Evolutionary conservation across 768 basidiomycete species (phyloP).

Genomic region (Hypholoma sublateritium): DNA sequence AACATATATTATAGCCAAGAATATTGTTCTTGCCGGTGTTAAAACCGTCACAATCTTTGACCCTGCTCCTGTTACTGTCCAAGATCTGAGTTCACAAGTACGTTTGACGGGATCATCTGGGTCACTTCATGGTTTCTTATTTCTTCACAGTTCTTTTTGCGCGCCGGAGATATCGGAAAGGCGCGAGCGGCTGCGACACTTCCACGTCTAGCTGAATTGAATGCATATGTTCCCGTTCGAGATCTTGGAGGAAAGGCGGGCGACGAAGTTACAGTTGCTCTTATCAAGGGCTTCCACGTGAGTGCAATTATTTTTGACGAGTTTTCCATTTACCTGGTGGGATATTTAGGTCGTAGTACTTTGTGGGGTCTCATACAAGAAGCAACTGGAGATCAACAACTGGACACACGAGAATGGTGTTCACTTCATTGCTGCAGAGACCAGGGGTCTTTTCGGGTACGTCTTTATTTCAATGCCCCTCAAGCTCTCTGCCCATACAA

Average conservation of each 20-base stretch:
- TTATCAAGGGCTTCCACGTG: slow-evolving; percentile 89
- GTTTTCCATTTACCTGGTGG: slow-evolving; percentile 8
- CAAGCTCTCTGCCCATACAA: background rate
- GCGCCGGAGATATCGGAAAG: slow-evolving; percentile 84
- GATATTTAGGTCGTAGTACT: slow-evolving; percentile 78
- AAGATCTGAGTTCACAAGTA: slow-evolving; percentile 92
- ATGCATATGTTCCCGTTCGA: slow-evolving; percentile 93
- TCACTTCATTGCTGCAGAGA: slow-evolving; percentile 89
- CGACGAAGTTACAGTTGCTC: slow-evolving; percentile 74
- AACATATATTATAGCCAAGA: slow-evolving; percentile 69
- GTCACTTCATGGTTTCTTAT: background rate
- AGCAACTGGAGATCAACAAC: slow-evolving; percentile 93
- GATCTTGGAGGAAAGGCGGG: slow-evolving; percentile 79
- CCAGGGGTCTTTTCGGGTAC: slow-evolving; percentile 93
- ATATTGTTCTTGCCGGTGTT: slow-evolving; percentile 92
- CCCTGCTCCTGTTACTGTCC: slow-evolving; percentile 82
- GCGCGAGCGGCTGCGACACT: slow-evolving; percentile 83
- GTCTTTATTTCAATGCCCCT: slow-evolving; percentile 14
- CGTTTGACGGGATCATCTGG: slow-evolving; percentile 18
- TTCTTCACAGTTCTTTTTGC: slow-evolving; percentile 81
- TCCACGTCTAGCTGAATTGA: slow-evolving; percentile 90
- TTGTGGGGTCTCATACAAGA: slow-evolving; percentile 71
- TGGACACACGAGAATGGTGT: slow-evolving; percentile 91
- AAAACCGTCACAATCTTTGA: slow-evolving; percentile 97
- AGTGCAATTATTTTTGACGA: slow-evolving; percentile 17